phyloP scores from a whole-genome alignment of 495 filamentous ascomycete species.

The Achaetomiella virescens region DNA sequence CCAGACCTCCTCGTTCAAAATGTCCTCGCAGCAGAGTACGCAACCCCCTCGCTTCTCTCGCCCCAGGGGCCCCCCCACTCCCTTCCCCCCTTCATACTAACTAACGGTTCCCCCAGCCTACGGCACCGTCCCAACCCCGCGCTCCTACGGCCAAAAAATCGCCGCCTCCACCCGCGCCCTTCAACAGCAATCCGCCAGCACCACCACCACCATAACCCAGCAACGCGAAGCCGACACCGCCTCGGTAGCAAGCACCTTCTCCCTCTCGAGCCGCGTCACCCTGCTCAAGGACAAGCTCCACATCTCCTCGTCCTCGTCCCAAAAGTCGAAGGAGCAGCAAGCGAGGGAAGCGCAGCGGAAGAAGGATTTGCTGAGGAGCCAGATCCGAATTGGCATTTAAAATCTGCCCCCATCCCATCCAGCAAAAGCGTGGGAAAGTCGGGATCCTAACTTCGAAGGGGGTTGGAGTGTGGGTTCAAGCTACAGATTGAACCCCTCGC shows the following conservation, averaged over 20 bases:
- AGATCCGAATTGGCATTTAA: conserved; percentile 21
- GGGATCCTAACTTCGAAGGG: background rate
- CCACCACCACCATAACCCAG: conserved; percentile 1
- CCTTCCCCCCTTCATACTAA: background rate
- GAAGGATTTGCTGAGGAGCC: conserved; percentile 10
- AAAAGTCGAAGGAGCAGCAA: background rate
- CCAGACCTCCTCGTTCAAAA: background rate
- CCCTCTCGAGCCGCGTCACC: conserved; percentile 18
- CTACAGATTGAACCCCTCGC: too few species aligned
- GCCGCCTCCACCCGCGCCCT: background rate
- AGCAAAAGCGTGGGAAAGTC: background rate
- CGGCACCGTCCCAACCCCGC: background rate
- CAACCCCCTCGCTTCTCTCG: too few species aligned
- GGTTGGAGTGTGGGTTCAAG: background rate
- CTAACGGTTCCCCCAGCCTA: background rate
- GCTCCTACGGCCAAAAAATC: background rate
- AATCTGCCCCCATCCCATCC: background rate
- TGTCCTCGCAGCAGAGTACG: background rate
- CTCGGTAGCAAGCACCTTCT: conserved; percentile 13
- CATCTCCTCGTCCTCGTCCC: background rate
- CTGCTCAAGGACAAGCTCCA: conserved; percentile 19
- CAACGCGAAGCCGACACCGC: conserved; percentile 2
- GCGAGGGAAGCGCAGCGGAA: background rate
- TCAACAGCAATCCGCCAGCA: background rate
- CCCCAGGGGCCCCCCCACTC: too few species aligned